phyloP scores from a whole-genome alignment of 805 yeast genomes.

The Saccharomycopsis fibuligera region DNA sequence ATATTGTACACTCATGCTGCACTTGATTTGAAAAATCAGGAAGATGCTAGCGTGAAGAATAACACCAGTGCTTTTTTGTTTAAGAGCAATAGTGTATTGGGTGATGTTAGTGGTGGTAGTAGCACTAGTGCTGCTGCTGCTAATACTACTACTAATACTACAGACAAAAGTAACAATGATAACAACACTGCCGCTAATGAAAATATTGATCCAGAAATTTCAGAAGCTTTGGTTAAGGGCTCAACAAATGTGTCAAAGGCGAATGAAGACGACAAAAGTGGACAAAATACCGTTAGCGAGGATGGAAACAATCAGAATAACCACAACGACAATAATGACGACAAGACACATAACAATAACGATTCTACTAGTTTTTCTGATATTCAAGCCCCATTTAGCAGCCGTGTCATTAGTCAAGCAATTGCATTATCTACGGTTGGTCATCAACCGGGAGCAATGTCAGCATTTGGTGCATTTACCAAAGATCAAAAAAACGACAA shows the following conservation, averaged over 20 bases:
- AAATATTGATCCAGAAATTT: constrained; percentile 19
- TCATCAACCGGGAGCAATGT: constrained; percentile 3
- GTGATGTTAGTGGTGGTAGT: too few relatives aligned
- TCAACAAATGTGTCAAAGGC: background rate
- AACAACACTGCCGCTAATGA: background rate
- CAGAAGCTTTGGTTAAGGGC: background rate
- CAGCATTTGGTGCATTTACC: too few relatives aligned
- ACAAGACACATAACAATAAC: background rate
- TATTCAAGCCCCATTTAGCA: background rate
- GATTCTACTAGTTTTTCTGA: background rate
- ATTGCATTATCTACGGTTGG: constrained; percentile 9
- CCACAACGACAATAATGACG: background rate
- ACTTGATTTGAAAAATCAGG: too few relatives aligned
- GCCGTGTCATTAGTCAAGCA: constrained; percentile 11
- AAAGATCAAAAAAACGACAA: too few relatives aligned
- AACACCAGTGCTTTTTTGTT: too few relatives aligned
- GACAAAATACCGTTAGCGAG: background rate
- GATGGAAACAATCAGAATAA: background rate
- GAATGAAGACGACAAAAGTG: background rate
- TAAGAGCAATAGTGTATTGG: too few relatives aligned
- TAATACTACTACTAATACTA: background rate
- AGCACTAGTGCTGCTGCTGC: constrained; percentile 1
- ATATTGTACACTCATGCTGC: background rate
- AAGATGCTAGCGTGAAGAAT: too few relatives aligned
- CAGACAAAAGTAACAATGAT: background rate